phyloP scores from a whole-genome alignment of 2,329 filamentous ascomycete genomes.

The Botrytis sinoallii region DNA sequence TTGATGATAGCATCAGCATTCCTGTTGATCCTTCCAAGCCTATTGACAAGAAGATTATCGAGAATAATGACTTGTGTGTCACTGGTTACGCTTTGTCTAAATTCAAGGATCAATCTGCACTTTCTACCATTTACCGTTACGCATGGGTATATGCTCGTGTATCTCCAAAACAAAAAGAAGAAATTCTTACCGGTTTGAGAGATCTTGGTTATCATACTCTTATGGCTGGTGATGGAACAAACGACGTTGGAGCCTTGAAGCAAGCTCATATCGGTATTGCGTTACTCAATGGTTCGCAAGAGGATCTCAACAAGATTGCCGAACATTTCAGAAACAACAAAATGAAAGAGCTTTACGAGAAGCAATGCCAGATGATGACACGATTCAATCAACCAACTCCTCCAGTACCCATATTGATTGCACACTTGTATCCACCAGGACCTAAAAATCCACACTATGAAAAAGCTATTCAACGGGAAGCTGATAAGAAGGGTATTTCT shows the following conservation, averaged over 20 bases:
- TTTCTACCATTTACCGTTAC: constrained; percentile 76
- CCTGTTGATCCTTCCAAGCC: constrained; percentile 79
- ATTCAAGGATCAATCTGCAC: constrained; percentile 76
- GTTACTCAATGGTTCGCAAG: constrained; percentile 87
- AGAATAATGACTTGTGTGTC: constrained; percentile 87
- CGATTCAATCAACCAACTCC: constrained; percentile 91
- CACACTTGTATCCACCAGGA: constrained; percentile 89
- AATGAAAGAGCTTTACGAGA: constrained; percentile 99
- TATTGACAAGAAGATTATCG: constrained; percentile 76
- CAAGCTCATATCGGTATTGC: constrained; percentile 97
- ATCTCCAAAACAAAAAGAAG: constrained; percentile 97
- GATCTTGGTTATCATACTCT: constrained; percentile 96
- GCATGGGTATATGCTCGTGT: constrained; percentile 98
- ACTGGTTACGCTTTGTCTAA: constrained; percentile 91
- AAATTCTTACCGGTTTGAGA: constrained; percentile 94
- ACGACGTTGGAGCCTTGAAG: constrained; percentile 96
- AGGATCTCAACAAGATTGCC: constrained; percentile 86
- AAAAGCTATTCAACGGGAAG: constrained; percentile 86
- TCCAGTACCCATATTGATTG: constrained; percentile 89
- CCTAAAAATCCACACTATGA: constrained; percentile 90
- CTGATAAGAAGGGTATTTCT: constrained; percentile 70
- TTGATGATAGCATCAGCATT: constrained; percentile 85
- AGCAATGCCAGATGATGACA: constrained; percentile 87
- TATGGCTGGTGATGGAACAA: constrained; percentile 98
- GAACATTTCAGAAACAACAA: constrained; percentile 92